A percentile compares a stretch with the other conserved stretches of the same genome.
Evolutionary conservation across 371 early-diverging fungal species (phyloP).

Genomic region (Fennellomyces sp.): DNA sequence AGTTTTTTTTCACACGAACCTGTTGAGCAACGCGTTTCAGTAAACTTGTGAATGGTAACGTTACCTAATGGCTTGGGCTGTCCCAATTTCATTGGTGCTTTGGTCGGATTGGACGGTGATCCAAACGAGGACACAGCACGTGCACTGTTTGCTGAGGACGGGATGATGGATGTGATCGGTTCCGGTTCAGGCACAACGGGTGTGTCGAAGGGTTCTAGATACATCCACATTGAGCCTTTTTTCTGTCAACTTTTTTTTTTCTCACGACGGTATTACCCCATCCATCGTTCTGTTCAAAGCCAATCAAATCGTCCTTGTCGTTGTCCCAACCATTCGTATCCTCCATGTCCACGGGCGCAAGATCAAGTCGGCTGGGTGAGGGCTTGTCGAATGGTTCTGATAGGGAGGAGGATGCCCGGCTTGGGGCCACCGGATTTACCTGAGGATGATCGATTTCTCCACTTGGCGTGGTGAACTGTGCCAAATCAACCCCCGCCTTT

Average conservation of each 20-base stretch:
- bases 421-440: neutral
- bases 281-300: conserved; percentile 37
- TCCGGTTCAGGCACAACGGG: conserved; percentile 18
- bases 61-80: conserved; percentile 38
- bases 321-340: conserved; percentile 40
- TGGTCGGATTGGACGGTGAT: conserved; percentile 8
- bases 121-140: conserved; percentile 24
- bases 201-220: conserved; percentile 30
- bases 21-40: conserved; percentile 6
- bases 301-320: conserved; percentile 29
- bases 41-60: neutral
- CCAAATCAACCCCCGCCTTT: too few relatives aligned
- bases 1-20: neutral
- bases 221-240: neutral
- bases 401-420: neutral
- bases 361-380: neutral
- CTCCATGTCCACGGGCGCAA: neutral
- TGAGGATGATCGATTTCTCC: conserved; percentile 37
- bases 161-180: conserved; percentile 22
- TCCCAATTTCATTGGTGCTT: conserved; percentile 39
- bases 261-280: too few relatives aligned
- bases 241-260: neutral
- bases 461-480: conserved; percentile 26
- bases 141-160: conserved; percentile 6
- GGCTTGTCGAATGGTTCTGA: too few relatives aligned